Evolutionary conservation across 345 rosid genomes (phyloP), one percentile per base, ranked within the genome.

Genomic region (Euclidium syriacum): DNA sequence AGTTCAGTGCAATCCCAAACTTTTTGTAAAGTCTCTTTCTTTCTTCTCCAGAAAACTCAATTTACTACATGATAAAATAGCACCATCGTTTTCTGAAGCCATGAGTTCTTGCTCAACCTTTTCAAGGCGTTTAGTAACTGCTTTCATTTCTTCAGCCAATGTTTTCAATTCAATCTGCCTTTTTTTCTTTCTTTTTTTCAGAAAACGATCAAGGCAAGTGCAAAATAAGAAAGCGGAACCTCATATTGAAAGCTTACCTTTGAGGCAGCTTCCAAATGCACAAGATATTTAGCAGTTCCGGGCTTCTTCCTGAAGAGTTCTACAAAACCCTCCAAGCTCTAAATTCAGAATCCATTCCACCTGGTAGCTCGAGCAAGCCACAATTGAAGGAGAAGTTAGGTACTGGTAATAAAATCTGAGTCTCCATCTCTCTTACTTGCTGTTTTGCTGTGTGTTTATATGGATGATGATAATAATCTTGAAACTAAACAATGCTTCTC

Each of bases 71-170:
- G n/a, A n/a, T n/a, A n/a, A 94, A 56, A 90, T 77, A 51, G 71
- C 76, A 77, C 95, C 99, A 71, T 94, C 99, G 64, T 77, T 80
- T 72, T 81, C 85, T 52, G 99, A 94, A 77, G 87, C 86, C 16
- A 73, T 26, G 38, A 94, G 96, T 66, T 94, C 99, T 79, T 85
- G 88, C 63, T 77, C 90, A 19, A 94, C 90, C 80, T 94, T 94
- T 67, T 90, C 96, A 71, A 94, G 91, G 70, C 99, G 97, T 82
- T 79, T 94, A 75, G 79, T 80, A 44, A 86, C 91, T 54, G 99
- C 99, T 83, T 94, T 97, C 97, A 92, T 90, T 80, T 92, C 98
- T 80, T 92, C 98, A 68, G 98, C 97, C 79, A 92, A 74, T 44
- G 79, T 74, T 83, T 94, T 94, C 76, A 94, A 73, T 80, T 94